phyloP scores from a whole-genome alignment of 2,329 filamentous ascomycete genomes.

The Zymoseptoria brevis region DNA sequence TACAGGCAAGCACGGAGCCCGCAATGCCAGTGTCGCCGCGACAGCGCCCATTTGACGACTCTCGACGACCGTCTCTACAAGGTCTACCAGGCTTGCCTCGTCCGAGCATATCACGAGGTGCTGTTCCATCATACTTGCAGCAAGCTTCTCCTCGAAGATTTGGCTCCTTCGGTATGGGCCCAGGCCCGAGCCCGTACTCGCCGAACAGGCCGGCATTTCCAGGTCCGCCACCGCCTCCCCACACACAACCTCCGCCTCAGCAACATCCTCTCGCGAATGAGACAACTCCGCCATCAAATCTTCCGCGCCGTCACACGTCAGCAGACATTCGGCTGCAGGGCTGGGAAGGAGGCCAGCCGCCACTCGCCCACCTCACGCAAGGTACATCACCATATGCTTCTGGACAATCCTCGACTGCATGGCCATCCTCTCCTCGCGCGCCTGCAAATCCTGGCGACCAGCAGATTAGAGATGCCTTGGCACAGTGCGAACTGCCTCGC shows the following conservation, averaged over 20 bases:
- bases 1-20: conserved; percentile 18
- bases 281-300: conserved; percentile 53
- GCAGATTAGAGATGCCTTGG: conserved; percentile 54
- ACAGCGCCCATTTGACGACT: conserved; percentile 78
- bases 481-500: conserved; percentile 56
- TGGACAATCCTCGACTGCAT: conserved; percentile 53
- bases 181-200: conserved; percentile 53
- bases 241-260: conserved; percentile 47
- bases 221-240: conserved; percentile 53
- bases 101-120: conserved; percentile 63
- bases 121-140: conserved; percentile 67
- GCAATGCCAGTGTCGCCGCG: conserved; percentile 68
- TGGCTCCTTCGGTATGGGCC: conserved; percentile 66
- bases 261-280: conserved; percentile 54
- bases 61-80: conserved; percentile 61
- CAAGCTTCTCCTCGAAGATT: conserved; percentile 72
- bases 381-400: conserved; percentile 56
- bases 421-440: conserved; percentile 57
- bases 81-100: conserved; percentile 44
- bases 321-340: conserved; percentile 74
- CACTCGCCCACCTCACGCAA: conserved; percentile 39
- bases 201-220: conserved; percentile 55
- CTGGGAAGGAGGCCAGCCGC: conserved; percentile 66
- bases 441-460: conserved; percentile 48
- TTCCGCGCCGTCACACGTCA: conserved; percentile 81